phyloP scores from a whole-genome alignment of 225 moss, liverwort and hornwort genomes.

The Neckera pumila region DNA sequence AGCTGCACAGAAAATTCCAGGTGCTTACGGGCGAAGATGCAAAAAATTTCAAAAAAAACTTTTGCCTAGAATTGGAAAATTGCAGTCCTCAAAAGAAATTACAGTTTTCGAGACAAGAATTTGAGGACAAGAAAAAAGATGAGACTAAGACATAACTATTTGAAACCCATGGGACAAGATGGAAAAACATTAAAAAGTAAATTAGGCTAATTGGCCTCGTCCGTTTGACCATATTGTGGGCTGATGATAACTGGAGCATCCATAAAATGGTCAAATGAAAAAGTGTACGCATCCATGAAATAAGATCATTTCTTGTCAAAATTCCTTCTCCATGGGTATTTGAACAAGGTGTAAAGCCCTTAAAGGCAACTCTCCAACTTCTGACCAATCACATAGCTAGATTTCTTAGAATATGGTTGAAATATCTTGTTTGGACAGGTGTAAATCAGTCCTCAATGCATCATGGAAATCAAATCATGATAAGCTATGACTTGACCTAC shows the following conservation, averaged over 20 bases:
- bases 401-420: background rate
- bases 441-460: background rate
- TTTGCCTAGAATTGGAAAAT: background rate
- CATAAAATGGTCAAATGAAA: background rate
- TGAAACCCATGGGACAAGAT: background rate
- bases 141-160: background rate
- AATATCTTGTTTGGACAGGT: background rate
- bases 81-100: background rate
- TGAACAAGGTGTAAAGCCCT: background rate
- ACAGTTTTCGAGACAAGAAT: background rate
- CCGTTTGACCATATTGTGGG: background rate
- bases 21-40: background rate
- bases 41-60: background rate
- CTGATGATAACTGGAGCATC: background rate
- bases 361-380: background rate
- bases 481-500: background rate
- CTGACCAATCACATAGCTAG: background rate
- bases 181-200: background rate
- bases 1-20: background rate
- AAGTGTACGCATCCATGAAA: background rate
- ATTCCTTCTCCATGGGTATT: background rate
- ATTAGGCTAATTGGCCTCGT: background rate
- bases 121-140: background rate
- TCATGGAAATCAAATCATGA: background rate
- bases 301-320: background rate